Percentiles rank a stretch among this genome's conserved stretches.
phyloP scores from a whole-genome alignment of 2,329 filamentous ascomycete genomes.

The Metarhizium robertsii region DNA sequence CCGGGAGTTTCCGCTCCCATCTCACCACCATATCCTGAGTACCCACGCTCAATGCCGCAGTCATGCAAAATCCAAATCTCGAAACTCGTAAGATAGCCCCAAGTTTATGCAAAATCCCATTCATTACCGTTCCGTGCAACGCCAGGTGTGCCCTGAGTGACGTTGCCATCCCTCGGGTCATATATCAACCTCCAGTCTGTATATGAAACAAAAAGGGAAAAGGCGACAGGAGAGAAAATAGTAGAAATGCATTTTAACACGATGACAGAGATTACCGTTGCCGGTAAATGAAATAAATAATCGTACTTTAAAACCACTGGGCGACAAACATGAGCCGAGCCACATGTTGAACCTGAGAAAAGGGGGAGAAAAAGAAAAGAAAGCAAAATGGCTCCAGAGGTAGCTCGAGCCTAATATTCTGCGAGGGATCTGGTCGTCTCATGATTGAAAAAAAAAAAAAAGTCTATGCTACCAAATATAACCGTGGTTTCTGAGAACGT shows the following conservation, averaged over 20 bases:
- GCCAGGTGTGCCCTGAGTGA: neutral
- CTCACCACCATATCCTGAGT: neutral
- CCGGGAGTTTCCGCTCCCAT: neutral
- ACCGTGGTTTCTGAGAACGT: neutral
- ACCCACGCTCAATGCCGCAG: neutral
- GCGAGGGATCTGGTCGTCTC: neutral
- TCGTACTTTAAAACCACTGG: no score
- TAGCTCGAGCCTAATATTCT: neutral
- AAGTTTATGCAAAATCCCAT: neutral
- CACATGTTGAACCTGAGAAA: no score
- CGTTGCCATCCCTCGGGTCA: conserved; percentile 4
- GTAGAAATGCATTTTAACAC: neutral
- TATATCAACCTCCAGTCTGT: neutral
- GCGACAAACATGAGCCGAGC: no score
- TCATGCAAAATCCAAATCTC: neutral
- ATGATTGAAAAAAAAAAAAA: neutral
- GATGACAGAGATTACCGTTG: neutral
- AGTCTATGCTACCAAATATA: neutral
- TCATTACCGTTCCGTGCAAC: neutral
- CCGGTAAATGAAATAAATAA: neutral
- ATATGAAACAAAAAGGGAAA: neutral
- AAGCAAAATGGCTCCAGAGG: neutral
- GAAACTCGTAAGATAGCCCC: neutral
- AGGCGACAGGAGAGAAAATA: conserved; percentile 1
- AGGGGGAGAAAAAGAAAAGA: neutral